Percentiles rank a stretch among this genome's conserved stretches.
Evolutionary conservation across 441 rosid species (phyloP).

Genomic region (Erysimum cheiri): DNA sequence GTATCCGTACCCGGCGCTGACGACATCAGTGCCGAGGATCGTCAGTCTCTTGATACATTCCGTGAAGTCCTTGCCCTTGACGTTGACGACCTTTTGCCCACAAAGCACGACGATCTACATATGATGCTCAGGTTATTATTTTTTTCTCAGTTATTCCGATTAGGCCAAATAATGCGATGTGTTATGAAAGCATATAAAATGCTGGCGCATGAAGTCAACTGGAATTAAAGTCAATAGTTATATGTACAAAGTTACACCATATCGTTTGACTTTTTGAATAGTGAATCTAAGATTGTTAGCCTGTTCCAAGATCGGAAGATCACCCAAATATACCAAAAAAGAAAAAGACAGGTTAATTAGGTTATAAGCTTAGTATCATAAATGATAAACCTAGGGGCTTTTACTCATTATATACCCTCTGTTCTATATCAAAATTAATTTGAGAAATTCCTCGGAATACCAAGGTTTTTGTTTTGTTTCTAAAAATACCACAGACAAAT

Average conservation of each 20-base stretch:
- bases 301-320: slow-evolving; percentile 1
- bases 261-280: slow-evolving; percentile 15
- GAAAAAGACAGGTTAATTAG: too few relatives aligned
- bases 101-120: slow-evolving; percentile 60
- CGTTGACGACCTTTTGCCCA: slow-evolving; percentile 55
- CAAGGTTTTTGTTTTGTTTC: too few relatives aligned
- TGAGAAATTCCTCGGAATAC: too few relatives aligned
- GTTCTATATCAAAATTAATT: too few relatives aligned
- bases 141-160: background rate
- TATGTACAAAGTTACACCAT: background rate
- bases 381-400: too few relatives aligned
- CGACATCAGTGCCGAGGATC: slow-evolving; percentile 53
- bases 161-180: slow-evolving; percentile 13
- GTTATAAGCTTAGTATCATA: too few relatives aligned
- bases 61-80: slow-evolving; percentile 57
- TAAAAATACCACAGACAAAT: too few relatives aligned
- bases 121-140: slow-evolving; percentile 57
- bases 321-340: background rate
- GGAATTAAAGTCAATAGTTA: background rate
- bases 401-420: too few relatives aligned
- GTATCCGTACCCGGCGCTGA: slow-evolving; percentile 48
- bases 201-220: slow-evolving; percentile 14
- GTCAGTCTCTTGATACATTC: slow-evolving; percentile 51
- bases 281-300: slow-evolving; percentile 8
- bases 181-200: background rate